Percentiles rank a stretch among this genome's conserved stretches.
Evolutionary conservation across 2,329 filamentous ascomycete genomes (phyloP).

Genomic region (Fonsecaea erecta): DNA sequence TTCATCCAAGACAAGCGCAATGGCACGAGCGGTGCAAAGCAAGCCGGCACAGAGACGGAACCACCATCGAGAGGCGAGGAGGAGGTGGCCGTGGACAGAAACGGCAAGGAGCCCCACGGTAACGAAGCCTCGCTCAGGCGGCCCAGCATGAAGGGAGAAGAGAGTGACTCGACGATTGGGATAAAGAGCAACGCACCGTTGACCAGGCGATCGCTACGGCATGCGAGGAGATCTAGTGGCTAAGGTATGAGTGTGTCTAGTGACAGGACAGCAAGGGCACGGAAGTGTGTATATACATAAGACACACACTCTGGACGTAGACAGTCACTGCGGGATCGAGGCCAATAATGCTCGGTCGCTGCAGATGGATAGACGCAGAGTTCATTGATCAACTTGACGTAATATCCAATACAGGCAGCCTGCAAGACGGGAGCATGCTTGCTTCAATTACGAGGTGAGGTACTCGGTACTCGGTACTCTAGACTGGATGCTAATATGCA

Average conservation of each 20-base stretch:
- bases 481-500: too few relatives aligned
- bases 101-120: not conserved
- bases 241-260: not conserved
- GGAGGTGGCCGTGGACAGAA: not conserved
- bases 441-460: too few relatives aligned
- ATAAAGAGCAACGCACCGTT: conserved; percentile 14
- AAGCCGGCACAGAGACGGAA: conserved; percentile 1
- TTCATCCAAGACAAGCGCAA: not conserved
- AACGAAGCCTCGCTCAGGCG: not conserved
- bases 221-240: conserved; percentile 21
- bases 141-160: conserved; percentile 21
- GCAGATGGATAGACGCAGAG: not conserved
- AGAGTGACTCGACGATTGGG: conserved; percentile 27
- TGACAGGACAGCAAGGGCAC: not conserved
- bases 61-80: conserved; percentile 5
- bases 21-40: conserved; percentile 1
- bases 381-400: not conserved
- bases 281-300: not conserved
- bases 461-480: too few relatives aligned
- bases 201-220: conserved; percentile 27
- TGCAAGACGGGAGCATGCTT: not conserved
- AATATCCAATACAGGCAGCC: not conserved
- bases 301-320: not conserved
- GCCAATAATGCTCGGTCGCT: not conserved
- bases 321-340: not conserved